These are phyloP conservation scores for Penicillium oxalicum DNA, from an alignment of 2,329 filamentous ascomycete species.

Conservation along the genomic window DNA sequence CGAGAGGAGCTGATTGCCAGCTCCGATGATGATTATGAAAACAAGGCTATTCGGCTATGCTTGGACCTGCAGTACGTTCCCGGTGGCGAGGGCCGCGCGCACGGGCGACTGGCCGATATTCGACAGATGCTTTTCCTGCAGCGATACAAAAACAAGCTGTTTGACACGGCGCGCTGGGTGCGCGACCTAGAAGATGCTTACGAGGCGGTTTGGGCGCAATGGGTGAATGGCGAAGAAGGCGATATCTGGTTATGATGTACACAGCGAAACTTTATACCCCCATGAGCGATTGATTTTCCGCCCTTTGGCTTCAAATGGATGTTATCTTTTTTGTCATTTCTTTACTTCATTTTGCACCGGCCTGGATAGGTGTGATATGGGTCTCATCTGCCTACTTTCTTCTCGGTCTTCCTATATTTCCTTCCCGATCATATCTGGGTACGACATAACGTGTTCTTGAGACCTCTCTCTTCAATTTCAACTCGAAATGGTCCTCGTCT, in stretches of 20 bases:
- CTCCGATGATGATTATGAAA: conserved; percentile 79
- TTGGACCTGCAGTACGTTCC: conserved; percentile 55
- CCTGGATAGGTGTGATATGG: too few species aligned
- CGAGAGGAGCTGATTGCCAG: conserved; percentile 69
- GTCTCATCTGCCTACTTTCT: too few species aligned
- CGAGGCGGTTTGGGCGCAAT: conserved; percentile 77
- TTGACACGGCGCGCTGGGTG: conserved; percentile 90
- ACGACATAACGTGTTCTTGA: too few species aligned
- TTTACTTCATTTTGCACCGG: too few species aligned
- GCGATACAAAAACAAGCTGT: conserved; percentile 80
- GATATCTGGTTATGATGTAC: conserved; percentile 72
- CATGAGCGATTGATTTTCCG: conserved; percentile 26
- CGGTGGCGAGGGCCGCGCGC: conserved; percentile 30
- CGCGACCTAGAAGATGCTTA: conserved; percentile 83
- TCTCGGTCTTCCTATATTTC: too few species aligned
- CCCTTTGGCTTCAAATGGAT: not conserved
- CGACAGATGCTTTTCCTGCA: conserved; percentile 75
- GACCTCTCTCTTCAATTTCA: too few species aligned
- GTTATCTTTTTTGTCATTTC: too few species aligned
- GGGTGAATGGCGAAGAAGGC: conserved; percentile 79
- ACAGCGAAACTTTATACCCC: conserved; percentile 31
- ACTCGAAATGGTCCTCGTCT: too few species aligned
- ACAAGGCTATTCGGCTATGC: conserved; percentile 64
- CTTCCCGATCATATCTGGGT: too few species aligned
- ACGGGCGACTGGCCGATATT: conserved; percentile 70